Conservation (phyloP, 441 rosid genomes). For the Cnidoscolus chayamansa region DNA sequence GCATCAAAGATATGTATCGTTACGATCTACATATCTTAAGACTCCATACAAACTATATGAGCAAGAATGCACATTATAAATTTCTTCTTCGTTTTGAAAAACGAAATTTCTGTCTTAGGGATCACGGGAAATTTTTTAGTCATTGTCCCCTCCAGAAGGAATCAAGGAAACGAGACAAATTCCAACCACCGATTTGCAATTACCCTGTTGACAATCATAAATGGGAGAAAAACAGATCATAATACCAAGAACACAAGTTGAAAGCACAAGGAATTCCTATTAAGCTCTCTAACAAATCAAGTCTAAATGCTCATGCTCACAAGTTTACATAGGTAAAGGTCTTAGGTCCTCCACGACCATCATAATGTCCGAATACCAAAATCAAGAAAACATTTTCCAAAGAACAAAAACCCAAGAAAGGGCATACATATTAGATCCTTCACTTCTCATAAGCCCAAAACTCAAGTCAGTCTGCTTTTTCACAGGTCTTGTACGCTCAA, state of each 20-base stretch:
- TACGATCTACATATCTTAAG: too few species aligned
- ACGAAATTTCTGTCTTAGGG: too few species aligned
- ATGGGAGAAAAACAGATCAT: background rate
- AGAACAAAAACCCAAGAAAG: background rate
- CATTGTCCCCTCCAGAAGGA: background rate
- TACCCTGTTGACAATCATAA: background rate
- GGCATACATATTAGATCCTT: background rate
- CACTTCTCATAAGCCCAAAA: background rate
- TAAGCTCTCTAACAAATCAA: background rate
- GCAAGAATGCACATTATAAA: too few species aligned
- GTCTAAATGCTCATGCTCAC: background rate
- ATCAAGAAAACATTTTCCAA: background rate
- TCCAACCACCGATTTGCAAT: background rate
- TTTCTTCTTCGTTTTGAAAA: too few species aligned
- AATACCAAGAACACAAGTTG: background rate
- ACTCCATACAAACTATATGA: too few species aligned
- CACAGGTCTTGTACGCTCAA: slow-evolving; percentile 58
- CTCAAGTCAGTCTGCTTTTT: slow-evolving; percentile 9
- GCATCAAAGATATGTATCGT: too few species aligned
- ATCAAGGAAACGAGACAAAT: background rate
- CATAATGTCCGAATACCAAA: background rate
- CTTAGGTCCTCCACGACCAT: background rate
- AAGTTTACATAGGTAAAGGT: background rate
- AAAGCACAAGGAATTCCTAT: background rate
- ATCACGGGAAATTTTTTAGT: too few species aligned